A percentile compares a stretch with the other conserved stretches of the same genome.
Evolutionary conservation across 129 eudicot species (phyloP).

Genomic region (Flaveria trinervia): DNA sequence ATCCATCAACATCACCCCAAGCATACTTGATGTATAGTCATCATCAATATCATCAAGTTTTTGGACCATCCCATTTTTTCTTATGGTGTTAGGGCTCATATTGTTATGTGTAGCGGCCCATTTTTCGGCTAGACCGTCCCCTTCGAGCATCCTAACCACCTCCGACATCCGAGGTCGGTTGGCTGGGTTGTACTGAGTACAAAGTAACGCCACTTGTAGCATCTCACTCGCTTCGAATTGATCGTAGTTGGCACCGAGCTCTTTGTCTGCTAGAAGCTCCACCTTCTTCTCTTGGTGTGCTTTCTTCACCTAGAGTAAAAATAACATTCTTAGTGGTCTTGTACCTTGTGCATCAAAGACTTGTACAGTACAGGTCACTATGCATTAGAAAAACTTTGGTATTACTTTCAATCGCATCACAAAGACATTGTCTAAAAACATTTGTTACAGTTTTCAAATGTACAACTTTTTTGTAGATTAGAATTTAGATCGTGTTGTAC

Average conservation of each 20-base stretch:
- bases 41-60: slow-evolving; percentile 58
- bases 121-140: slow-evolving; percentile 92
- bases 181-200: slow-evolving; percentile 80
- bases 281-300: slow-evolving; percentile 75
- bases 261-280: slow-evolving; percentile 66
- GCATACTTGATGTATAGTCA: slow-evolving; percentile 67
- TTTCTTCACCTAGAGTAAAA: slow-evolving; percentile 63
- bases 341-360: slow-evolving; percentile 9
- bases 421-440: neutral
- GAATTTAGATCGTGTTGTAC: neutral
- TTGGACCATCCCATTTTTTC: slow-evolving; percentile 19
- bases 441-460: neutral
- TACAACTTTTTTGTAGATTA: neutral
- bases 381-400: neutral
- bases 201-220: slow-evolving; percentile 84
- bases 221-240: slow-evolving; percentile 79
- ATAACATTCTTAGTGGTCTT: neutral
- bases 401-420: neutral
- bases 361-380: neutral
- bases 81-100: slow-evolving; percentile 36
- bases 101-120: slow-evolving; percentile 86
- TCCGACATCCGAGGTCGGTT: slow-evolving; percentile 92
- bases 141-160: slow-evolving; percentile 91
- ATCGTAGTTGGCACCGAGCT: slow-evolving; percentile 68
- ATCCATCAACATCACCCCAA: slow-evolving; percentile 75